Evolutionary conservation across 352 stramenopile species (phyloP).

Genomic region (Phytophthora pinifolia): DNA sequence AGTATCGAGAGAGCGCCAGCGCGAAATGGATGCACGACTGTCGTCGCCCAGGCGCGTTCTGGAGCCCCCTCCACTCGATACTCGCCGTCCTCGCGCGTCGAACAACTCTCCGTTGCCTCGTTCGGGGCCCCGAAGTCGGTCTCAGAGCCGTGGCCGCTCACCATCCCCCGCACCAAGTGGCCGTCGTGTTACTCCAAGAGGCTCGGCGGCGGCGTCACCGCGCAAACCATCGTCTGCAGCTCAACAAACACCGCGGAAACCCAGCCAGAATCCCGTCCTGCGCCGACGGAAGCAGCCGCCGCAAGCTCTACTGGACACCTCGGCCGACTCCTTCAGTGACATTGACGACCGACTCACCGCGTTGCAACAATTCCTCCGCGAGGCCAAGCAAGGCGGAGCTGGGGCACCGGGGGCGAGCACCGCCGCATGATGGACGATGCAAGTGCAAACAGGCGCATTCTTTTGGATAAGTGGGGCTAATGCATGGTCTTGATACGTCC

Average conservation of each 20-base stretch:
- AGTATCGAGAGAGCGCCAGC: slow-evolving; percentile 51
- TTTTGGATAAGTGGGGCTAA: slow-evolving; percentile 12
- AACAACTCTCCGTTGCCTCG: slow-evolving; percentile 31
- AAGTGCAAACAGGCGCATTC: slow-evolving; percentile 32
- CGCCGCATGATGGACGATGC: slow-evolving; percentile 27
- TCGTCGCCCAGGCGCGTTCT: slow-evolving; percentile 49
- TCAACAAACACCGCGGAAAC: slow-evolving; percentile 14
- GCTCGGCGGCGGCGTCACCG: slow-evolving; percentile 6
- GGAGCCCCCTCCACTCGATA: slow-evolving; percentile 21
- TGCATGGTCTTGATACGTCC: slow-evolving; percentile 9
- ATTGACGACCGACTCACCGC: slow-evolving; percentile 84
- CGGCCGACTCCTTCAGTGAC: slow-evolving; percentile 78
- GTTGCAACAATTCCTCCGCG: slow-evolving; percentile 79
- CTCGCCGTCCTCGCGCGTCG: slow-evolving; percentile 12
- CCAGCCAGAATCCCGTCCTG: slow-evolving; percentile 3
- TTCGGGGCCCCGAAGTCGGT: slow-evolving; percentile 11
- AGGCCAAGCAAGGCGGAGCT: slow-evolving; percentile 63
- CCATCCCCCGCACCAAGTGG: slow-evolving; percentile 26
- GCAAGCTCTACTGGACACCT: slow-evolving; percentile 56
- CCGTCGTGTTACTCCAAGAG: background rate
- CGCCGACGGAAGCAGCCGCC: slow-evolving; percentile 27
- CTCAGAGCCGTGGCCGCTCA: slow-evolving; percentile 30
- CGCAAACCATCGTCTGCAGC: slow-evolving; percentile 7
- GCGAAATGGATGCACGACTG: slow-evolving; percentile 52
- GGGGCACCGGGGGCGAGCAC: slow-evolving; percentile 14